Evolutionary conservation across 495 filamentous ascomycete genomes (phyloP), one percentile per base, ranked within the genome.

Genomic region (Penicillium dipodomyicola): DNA sequence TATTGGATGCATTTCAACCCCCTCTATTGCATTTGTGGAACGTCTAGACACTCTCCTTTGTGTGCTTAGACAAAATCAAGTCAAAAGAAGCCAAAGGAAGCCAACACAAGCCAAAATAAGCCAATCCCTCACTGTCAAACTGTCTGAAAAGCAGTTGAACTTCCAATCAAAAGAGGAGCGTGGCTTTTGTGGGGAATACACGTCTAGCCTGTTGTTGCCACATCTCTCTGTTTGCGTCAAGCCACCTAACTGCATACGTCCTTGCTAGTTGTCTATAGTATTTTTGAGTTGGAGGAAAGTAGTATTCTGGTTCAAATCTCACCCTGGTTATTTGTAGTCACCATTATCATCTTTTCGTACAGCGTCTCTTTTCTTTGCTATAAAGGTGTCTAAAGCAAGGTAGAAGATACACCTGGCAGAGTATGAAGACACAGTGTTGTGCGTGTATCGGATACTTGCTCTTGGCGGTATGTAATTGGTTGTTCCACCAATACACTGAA

Each of bases 401-500:
- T 46, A 51, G 41, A 40, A 42, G 47, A 6, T 52, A 45, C 53
- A 43, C 44, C 15, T 25, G 50, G 10, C 19, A 30, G 20, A 33
- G 56, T 45, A 32, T 46, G 42, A 30, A 54, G 41, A 54, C 27
- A 53, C 49, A 42, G 40, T 57, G 47, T 62, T 54, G 53, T 63
- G 61, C 54, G 61, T 52, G 61, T 63, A 60, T 49, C 17, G 11
- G 41, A 50, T 49, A 63, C 61, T 49, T 52, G 42, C 7, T 29
- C 37, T 49, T 10, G 48, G 58, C 56, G 49, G 52, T 47, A 45
- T 44, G 52, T 60, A 55, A 60, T 12, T 3, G 6, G 6, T 45
- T 10, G 40, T 55, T 45, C 14, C 14, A 23, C 3, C 7, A 49
- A 57, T 56, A 57, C 58, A 10, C 3, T 10, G 33, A 17, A 43